Evolutionary conservation across 208 protist genomes (phyloP).

Genomic region (Chromosphaera perkinsii): DNA sequence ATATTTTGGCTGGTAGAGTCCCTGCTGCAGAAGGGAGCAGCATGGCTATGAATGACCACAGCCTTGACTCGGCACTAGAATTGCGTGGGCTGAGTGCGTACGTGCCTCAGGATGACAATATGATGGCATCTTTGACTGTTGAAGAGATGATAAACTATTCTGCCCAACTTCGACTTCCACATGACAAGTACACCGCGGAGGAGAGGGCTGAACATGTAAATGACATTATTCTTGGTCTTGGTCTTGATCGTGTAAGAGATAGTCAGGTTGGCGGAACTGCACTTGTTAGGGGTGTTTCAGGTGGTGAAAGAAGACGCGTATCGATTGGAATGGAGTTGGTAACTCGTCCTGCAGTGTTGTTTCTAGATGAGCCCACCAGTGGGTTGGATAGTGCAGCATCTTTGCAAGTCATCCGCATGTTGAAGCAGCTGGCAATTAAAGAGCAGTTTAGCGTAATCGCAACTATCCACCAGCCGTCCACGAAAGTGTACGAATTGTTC

Average conservation of each 20-base stretch:
- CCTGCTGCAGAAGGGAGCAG: too few species aligned
- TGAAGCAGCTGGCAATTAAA: slow-evolving; percentile 60
- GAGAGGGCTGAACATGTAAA: not conserved
- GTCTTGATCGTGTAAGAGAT: not conserved
- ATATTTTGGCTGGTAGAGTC: too few species aligned
- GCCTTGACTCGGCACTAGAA: too few species aligned
- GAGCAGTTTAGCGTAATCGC: slow-evolving; percentile 73
- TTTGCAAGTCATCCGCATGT: too few species aligned
- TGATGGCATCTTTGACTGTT: slow-evolving; percentile 12
- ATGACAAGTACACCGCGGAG: not conserved
- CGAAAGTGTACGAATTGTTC: slow-evolving; percentile 74
- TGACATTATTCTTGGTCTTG: not conserved
- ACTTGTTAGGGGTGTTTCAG: slow-evolving; percentile 28
- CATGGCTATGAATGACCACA: too few species aligned
- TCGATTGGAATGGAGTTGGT: slow-evolving; percentile 22
- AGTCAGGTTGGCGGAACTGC: not conserved
- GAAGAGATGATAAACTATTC: slow-evolving; percentile 22
- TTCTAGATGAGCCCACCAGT: slow-evolving; percentile 21
- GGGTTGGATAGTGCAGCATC: too few species aligned
- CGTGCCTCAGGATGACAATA: too few species aligned
- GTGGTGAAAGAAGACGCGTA: slow-evolving; percentile 25
- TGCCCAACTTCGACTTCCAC: slow-evolving; percentile 9
- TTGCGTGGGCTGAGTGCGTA: too few species aligned
- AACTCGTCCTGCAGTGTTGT: slow-evolving; percentile 12
- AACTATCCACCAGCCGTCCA: slow-evolving; percentile 84